phyloP scores from a whole-genome alignment of 2,329 filamentous ascomycete genomes.

The Trichoderma koningiopsis region DNA sequence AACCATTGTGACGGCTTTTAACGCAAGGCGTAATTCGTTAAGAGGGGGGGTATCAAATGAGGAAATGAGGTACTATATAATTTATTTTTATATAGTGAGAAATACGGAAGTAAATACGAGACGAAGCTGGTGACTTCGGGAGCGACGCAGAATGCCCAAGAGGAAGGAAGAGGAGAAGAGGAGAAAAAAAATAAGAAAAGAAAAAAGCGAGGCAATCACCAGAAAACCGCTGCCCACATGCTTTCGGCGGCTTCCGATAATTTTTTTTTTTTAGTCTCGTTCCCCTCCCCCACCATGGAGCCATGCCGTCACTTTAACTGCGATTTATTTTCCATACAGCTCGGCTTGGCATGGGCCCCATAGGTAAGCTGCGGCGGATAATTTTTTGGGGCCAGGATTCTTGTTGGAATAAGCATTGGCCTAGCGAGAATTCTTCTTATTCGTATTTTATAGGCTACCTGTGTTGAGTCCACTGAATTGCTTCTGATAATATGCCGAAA shows the following conservation, averaged over 20 bases:
- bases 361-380: not conserved
- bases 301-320: conserved; percentile 1
- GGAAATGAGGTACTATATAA: not conserved
- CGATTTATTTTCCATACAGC: not conserved
- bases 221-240: conserved; percentile 6
- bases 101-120: not conserved
- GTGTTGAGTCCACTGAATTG: too few species aligned
- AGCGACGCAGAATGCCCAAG: conserved; percentile 30
- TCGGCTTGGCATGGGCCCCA: not conserved
- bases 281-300: conserved; percentile 10
- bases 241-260: conserved; percentile 19
- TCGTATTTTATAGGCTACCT: not conserved
- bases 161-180: conserved; percentile 22
- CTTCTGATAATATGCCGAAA: too few species aligned
- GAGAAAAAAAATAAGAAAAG: not conserved
- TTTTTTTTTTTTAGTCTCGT: conserved; percentile 27
- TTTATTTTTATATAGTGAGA: not conserved
- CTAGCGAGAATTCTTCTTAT: not conserved
- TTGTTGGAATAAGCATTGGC: not conserved
- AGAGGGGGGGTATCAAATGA: conserved; percentile 27
- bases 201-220: conserved; percentile 19
- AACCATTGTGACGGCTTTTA: conserved; percentile 60
- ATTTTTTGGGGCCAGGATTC: not conserved
- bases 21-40: not conserved
- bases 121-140: conserved; percentile 2